Percentiles rank a stretch among this genome's conserved stretches.
phyloP scores from a whole-genome alignment of 164 flowering plant species.

The Dillenia suffruticosa region DNA sequence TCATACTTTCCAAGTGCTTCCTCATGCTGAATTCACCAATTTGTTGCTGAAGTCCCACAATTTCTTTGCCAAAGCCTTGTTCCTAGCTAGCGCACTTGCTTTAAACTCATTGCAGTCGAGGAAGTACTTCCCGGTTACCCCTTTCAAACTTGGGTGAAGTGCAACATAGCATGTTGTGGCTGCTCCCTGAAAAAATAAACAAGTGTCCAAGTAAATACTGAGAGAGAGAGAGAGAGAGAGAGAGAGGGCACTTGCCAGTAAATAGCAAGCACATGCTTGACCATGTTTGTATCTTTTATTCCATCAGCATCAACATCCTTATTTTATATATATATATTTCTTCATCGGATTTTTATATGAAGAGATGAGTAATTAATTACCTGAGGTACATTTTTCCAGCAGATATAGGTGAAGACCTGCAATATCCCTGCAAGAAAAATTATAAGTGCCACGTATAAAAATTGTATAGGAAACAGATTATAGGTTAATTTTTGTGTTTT shows the following conservation, averaged over 20 bases:
- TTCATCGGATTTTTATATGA: no score
- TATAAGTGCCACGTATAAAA: background rate
- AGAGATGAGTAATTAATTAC: conserved; percentile 23
- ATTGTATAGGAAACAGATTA: background rate
- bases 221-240: no score
- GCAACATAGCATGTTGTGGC: conserved; percentile 91
- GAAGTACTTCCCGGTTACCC: conserved; percentile 74
- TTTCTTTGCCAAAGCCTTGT: conserved; percentile 46
- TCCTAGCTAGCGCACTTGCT: conserved; percentile 51
- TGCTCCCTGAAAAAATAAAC: conserved; percentile 60
- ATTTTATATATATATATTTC: no score
- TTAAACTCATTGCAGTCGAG: conserved; percentile 70
- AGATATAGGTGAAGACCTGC: conserved; percentile 34
- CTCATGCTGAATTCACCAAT: conserved; percentile 31
- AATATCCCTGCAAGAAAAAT: conserved; percentile 41
- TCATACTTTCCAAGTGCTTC: no score
- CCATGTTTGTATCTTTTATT: no score
- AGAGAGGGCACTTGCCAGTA: no score
- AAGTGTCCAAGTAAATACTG: no score
- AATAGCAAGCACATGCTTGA: no score
- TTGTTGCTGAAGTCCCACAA: conserved; percentile 94
- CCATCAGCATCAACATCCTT: no score
- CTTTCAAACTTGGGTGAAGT: conserved; percentile 73
- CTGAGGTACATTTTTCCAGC: conserved; percentile 96
- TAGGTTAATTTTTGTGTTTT: background rate